A percentile compares a stretch with the other conserved stretches of the same genome.
phyloP scores from a whole-genome alignment of 2,329 filamentous ascomycete species.

The Fusarium palustre region DNA sequence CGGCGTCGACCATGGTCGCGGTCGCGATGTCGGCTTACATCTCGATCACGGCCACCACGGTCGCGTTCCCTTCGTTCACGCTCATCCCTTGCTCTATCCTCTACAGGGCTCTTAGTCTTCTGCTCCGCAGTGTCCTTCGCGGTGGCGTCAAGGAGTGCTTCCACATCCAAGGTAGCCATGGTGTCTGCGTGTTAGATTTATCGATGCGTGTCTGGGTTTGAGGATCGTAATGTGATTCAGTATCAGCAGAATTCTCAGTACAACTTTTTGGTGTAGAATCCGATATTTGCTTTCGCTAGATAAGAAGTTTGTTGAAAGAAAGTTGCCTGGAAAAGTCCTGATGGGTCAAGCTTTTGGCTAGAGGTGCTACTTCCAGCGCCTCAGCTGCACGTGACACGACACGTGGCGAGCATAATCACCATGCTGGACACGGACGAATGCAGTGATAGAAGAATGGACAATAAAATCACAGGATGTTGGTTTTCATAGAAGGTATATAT shows the following conservation, averaged over 20 bases:
- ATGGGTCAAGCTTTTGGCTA: slow-evolving; percentile 42
- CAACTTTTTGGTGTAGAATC: slow-evolving; percentile 10
- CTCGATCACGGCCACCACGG: slow-evolving; percentile 67
- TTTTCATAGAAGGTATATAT: slow-evolving; percentile 11
- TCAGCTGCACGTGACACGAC: slow-evolving; percentile 37
- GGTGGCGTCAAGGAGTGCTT: slow-evolving; percentile 89
- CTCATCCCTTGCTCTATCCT: slow-evolving; percentile 63
- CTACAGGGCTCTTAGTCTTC: slow-evolving; percentile 59
- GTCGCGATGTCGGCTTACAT: slow-evolving; percentile 66
- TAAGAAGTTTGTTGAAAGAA: slow-evolving; percentile 21
- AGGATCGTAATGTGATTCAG: slow-evolving; percentile 16
- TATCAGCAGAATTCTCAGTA: slow-evolving; percentile 4
- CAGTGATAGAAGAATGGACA: neutral
- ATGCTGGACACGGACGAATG: neutral
- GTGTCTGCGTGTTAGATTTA: slow-evolving; percentile 43
- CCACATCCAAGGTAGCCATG: slow-evolving; percentile 76
- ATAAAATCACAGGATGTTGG: neutral
- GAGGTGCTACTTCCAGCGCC: slow-evolving; percentile 11
- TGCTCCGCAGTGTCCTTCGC: slow-evolving; percentile 70
- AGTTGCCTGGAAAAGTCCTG: slow-evolving; percentile 39
- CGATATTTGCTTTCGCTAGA: slow-evolving; percentile 26
- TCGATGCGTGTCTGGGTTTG: slow-evolving; percentile 10
- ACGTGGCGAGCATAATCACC: slow-evolving; percentile 33
- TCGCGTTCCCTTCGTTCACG: slow-evolving; percentile 66
- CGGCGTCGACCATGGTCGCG: slow-evolving; percentile 61